phyloP scores from a whole-genome alignment of 768 basidiomycete species.

The Tulasnella calospora region DNA sequence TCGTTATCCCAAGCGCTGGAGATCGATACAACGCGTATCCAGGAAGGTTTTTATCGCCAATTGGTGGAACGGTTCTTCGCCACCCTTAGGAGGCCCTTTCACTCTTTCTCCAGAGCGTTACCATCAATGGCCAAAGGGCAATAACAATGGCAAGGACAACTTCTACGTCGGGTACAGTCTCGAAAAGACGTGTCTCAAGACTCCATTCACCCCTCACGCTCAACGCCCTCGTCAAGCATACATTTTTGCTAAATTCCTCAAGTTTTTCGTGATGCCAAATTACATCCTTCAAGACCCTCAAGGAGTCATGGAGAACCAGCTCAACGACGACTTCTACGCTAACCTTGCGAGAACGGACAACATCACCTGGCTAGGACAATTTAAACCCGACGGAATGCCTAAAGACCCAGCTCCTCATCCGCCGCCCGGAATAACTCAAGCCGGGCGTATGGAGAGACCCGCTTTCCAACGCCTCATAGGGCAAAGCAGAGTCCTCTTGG shows the following conservation, averaged over 20 bases:
- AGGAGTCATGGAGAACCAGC: background rate
- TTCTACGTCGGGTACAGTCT: slow-evolving; percentile 26
- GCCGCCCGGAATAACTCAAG: slow-evolving; percentile 3
- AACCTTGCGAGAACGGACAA: background rate
- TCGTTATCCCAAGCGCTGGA: too few species aligned
- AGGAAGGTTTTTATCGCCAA: slow-evolving; percentile 22
- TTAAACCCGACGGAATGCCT: background rate
- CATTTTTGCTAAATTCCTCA: slow-evolving; percentile 18
- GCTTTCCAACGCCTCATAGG: background rate
- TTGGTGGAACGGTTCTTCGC: slow-evolving; percentile 12
- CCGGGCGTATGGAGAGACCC: background rate
- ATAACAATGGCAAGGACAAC: background rate
- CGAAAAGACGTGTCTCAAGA: slow-evolving; percentile 18
- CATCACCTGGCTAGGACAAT: slow-evolving; percentile 4
- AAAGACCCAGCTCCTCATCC: background rate
- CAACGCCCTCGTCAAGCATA: slow-evolving; percentile 24
- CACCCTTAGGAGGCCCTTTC: slow-evolving; percentile 15
- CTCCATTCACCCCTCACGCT: background rate
- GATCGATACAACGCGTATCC: background rate
- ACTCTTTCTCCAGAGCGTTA: slow-evolving; percentile 25
- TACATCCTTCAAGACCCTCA: background rate
- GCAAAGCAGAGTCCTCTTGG: slow-evolving; percentile 23
- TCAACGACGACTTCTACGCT: background rate
- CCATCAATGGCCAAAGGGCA: background rate
- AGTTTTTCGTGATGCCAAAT: background rate